Evolutionary conservation across 495 filamentous ascomycete species (phyloP), one percentile per base, ranked within the genome.

Genomic region (Hypoxylon trugodes): DNA sequence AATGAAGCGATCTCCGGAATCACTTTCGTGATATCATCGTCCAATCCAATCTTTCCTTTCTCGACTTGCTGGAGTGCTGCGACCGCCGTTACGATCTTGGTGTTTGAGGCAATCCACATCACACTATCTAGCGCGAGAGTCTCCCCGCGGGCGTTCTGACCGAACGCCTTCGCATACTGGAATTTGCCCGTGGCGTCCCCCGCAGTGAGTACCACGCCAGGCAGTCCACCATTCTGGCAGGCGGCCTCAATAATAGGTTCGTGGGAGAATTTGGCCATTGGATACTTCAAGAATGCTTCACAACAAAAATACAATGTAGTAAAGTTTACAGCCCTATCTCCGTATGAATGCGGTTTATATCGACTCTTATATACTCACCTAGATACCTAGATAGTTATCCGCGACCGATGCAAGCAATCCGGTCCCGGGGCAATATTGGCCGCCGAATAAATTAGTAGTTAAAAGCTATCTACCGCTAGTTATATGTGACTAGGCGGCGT

Each of bases 61-160:
- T 78, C 71, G 33, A 78, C 64, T 42, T 74, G 66, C 28, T 78
- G 77, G 22, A 77, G 33, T 10, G 59, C 53, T n/a, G 65, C 58
- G 47, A 74, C 41, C 7, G 72, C 32, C 18, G 76, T 76, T 36
- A 74, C 56, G 32, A 79, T 67, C 24, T 78, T 79, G 25, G 72
- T 75, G 46, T 69, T 63, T 19, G 74, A 76, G 13, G 69, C 71
- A 2, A 76, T 50, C 37, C 61, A 46, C 49, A 76, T 61, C 8
- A 75, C 46, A 15, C 59, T 69, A 41, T 75, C 58, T 4, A 50
- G 4, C 4, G 40, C 21, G 47, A 58, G 38, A 13, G 52, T 38
- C 40, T 64, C 51, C 18, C 59, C 49, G 13, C 55, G 52, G 21
- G 43, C 56, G 12, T 41, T 69, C 33, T 38, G 49, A 13, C 70